phyloP scores from a whole-genome alignment of 1,284 basidiomycete genomes.

The Leccinum subrobustum region DNA sequence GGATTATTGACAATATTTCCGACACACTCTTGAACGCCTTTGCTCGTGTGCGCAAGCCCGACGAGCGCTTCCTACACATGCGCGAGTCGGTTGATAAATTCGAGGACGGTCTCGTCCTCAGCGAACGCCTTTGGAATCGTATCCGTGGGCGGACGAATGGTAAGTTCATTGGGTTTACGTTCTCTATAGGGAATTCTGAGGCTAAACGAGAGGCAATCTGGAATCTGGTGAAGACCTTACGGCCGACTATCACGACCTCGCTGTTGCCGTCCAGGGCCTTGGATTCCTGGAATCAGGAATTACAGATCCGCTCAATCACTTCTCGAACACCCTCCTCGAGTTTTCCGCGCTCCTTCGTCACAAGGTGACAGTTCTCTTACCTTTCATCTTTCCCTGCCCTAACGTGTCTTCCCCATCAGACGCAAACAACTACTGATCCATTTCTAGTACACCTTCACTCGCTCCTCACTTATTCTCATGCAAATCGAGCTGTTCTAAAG shows the following conservation, averaged over 20 bases:
- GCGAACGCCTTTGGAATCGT: conserved; percentile 80
- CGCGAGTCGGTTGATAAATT: conserved; percentile 90
- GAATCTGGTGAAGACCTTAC: conserved; percentile 88
- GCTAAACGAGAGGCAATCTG: conserved; percentile 77
- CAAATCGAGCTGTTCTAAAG: conserved; percentile 89
- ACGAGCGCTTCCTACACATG: conserved; percentile 93
- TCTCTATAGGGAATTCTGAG: conserved; percentile 55
- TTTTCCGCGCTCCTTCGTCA: conserved; percentile 86
- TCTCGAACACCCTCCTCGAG: conserved; percentile 92
- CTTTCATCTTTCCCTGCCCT: background rate
- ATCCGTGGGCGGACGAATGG: conserved; percentile 80
- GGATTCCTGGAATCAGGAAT: conserved; percentile 98
- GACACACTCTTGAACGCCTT: conserved; percentile 97
- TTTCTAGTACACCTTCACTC: conserved; percentile 90
- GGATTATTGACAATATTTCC: conserved; percentile 92
- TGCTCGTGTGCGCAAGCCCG: conserved; percentile 92
- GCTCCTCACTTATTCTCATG: conserved; percentile 83
- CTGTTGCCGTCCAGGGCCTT: conserved; percentile 92
- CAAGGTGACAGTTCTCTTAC: conserved; percentile 44
- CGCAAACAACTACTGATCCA: conserved; percentile 83
- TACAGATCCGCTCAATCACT: conserved; percentile 93
- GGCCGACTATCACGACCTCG: conserved; percentile 95
- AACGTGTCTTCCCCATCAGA: conserved; percentile 44
- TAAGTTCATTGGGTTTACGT: conserved; percentile 46
- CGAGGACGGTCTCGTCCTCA: conserved; percentile 82